These are phyloP conservation scores for Pichia sp. DNA, from an alignment of 1,139 yeast species.

Conservation along the genomic window DNA sequence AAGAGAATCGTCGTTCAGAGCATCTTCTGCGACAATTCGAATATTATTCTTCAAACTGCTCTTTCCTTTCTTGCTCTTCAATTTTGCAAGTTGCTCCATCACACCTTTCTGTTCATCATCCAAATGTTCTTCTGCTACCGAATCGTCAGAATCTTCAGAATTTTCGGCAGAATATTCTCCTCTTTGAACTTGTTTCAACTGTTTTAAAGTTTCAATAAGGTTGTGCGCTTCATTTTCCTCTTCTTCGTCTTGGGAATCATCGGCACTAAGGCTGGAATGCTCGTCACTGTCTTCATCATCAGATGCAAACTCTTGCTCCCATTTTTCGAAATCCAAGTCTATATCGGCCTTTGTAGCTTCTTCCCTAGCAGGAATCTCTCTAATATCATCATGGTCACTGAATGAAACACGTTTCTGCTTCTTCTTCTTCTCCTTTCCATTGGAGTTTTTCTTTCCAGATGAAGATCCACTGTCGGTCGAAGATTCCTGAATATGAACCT, in stretches of 20 bases:
- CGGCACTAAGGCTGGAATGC: conserved; percentile 24
- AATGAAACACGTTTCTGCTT: conserved; percentile 23
- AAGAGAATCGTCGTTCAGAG: conserved; percentile 11
- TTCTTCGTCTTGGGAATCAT: conserved; percentile 26
- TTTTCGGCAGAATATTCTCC: conserved; percentile 25
- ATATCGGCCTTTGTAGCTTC: conserved; percentile 13
- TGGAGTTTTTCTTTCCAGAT: background rate
- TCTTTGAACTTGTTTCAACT: conserved; percentile 18
- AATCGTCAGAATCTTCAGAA: conserved; percentile 19
- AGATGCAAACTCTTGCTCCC: conserved; percentile 15
- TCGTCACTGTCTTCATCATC: conserved; percentile 22
- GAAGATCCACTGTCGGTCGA: background rate
- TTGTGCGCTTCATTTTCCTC: conserved; percentile 20
- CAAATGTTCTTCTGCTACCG: conserved; percentile 17
- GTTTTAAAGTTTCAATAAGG: conserved; percentile 17
- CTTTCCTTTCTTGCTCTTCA: conserved; percentile 14
- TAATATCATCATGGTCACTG: conserved; percentile 25
- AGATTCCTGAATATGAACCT: background rate
- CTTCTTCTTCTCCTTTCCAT: background rate
- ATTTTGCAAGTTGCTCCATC: conserved; percentile 13
- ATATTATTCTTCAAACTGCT: conserved; percentile 15
- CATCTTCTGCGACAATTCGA: conserved; percentile 24
- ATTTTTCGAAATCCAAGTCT: conserved; percentile 20
- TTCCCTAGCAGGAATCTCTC: conserved; percentile 17
- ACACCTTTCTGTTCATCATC: conserved; percentile 18